These are phyloP conservation scores for Trapa incisa DNA, from an alignment of 345 rosid genomes.

Conservation along the genomic window DNA sequence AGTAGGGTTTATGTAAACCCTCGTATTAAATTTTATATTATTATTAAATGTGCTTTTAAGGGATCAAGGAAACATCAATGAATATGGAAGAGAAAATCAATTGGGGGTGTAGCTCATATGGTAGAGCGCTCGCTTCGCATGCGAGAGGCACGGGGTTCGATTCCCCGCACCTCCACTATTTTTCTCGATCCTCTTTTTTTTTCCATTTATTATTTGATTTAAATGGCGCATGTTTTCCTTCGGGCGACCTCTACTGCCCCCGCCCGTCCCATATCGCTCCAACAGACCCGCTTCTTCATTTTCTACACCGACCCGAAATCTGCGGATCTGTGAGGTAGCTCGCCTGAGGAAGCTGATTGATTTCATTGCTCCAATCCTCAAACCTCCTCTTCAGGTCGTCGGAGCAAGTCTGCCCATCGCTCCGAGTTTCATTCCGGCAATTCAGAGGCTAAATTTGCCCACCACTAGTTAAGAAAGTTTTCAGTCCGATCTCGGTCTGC, in stretches of 20 bases:
- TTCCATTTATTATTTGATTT: no score
- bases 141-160: constrained; percentile 99
- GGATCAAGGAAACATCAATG: no score
- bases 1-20: constrained; percentile 7
- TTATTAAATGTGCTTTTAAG: no score
- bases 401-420: neutral
- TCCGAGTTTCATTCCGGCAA: neutral
- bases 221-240: no score
- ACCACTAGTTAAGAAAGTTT: neutral
- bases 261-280: no score
- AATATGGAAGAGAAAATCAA: no score
- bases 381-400: neutral
- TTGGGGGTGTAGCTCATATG: constrained; percentile 85
- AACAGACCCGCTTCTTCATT: no score
- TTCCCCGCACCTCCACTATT: constrained; percentile 74
- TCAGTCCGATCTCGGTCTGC: neutral
- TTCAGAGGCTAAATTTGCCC: neutral
- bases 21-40: neutral
- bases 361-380: neutral
- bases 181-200: no score
- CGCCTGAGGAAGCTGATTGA: neutral
- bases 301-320: neutral
- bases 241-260: no score
- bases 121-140: constrained; percentile 99
- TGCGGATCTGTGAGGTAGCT: neutral